Percentiles rank a stretch among this genome's conserved stretches.
These are phyloP conservation scores for Elsinoe perseae DNA, from an alignment of 2,329 filamentous ascomycete genomes.

Conservation along the genomic window DNA sequence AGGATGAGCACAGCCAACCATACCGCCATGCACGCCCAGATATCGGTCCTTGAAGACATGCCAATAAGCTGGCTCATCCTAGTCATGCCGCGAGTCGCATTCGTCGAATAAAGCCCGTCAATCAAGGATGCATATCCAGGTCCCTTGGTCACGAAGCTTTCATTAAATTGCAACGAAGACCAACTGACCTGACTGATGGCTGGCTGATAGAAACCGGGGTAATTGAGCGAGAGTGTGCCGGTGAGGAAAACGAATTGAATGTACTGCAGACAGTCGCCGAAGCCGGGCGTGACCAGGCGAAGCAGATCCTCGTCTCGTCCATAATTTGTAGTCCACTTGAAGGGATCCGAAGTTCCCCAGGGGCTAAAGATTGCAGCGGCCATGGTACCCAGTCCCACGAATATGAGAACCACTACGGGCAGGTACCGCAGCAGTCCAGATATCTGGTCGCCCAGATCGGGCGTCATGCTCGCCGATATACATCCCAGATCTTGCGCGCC, in stretches of 20 bases:
- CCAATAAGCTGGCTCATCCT: constrained; percentile 73
- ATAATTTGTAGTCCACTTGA: constrained; percentile 97
- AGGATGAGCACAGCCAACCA: constrained; percentile 76
- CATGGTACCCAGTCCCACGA: constrained; percentile 74
- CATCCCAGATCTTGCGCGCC: constrained; percentile 63
- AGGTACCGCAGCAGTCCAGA: constrained; percentile 65
- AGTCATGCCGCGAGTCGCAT: constrained; percentile 72
- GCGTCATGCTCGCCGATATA: constrained; percentile 73
- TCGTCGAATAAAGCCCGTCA: constrained; percentile 80
- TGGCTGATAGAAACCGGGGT: constrained; percentile 91
- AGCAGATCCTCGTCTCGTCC: constrained; percentile 87
- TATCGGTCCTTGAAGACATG: constrained; percentile 64
- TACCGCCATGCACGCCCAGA: constrained; percentile 91
- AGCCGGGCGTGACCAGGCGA: constrained; percentile 87
- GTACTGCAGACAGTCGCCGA: constrained; percentile 94
- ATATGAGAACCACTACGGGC: constrained; percentile 67
- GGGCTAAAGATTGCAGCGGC: constrained; percentile 83
- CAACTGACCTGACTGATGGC: constrained; percentile 80
- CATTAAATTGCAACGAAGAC: constrained; percentile 87
- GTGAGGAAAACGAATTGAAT: constrained; percentile 87
- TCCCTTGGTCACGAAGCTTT: constrained; percentile 70
- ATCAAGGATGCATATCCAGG: constrained; percentile 58
- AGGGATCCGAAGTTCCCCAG: constrained; percentile 85
- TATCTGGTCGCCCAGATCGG: constrained; percentile 64
- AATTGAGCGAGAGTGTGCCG: constrained; percentile 76